Evolutionary conservation across 2,329 filamentous ascomycete genomes (phyloP), one percentile per base, ranked within the genome.

Genomic region (Colletotrichum sp.): DNA sequence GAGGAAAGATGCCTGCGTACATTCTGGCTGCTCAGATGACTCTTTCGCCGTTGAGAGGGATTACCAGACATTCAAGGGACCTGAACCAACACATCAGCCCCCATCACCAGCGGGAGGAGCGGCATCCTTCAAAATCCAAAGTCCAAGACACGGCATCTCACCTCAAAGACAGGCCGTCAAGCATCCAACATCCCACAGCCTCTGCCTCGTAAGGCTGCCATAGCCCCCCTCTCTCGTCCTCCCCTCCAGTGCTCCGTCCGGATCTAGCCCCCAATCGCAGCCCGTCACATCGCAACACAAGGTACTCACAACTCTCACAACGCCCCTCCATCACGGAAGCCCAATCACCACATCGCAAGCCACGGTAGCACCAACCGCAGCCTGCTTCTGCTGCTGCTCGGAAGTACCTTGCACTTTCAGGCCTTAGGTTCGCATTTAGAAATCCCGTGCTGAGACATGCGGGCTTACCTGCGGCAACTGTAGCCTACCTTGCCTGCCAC

Each of bases 161-260:
- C n/a, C 57, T 63, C 34, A 32, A 13, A 58, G 61, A 58, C 43
- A 34, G 34, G n/a, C 66, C 26, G 36, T 52, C 24, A 60, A 28
- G 9, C 38, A 52, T 16, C 18, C n/a, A 4, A 38, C 48, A 52
- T 66, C 26, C 10, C 60, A 48, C 72, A 26, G 57, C 30, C 38
- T 21, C 55, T 18, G 30, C 69, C 63, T 72, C 57, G 63, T 64
- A 75, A 64, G 69, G 73, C 73, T 67, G 21, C 73, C n/a, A 36
- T 8, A 21, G 21, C n/a, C 15, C n/a, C n/a, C 30, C 5, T 32
- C 4, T 9, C 30, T 21, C 18, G 43, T 48, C 9, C 43, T 48
- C 43, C 10, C 1, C 0, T 48, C 6, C 43, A 6, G 43, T 48
- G 43, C 43, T 48, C 43, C 43, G 43, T 64, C 3, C 60, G 0